Percentiles rank a stretch among this genome's conserved stretches.
These are phyloP conservation scores for Trematosphaeria pertusa DNA, from an alignment of 2,329 filamentous ascomycete species.

Conservation along the genomic window DNA sequence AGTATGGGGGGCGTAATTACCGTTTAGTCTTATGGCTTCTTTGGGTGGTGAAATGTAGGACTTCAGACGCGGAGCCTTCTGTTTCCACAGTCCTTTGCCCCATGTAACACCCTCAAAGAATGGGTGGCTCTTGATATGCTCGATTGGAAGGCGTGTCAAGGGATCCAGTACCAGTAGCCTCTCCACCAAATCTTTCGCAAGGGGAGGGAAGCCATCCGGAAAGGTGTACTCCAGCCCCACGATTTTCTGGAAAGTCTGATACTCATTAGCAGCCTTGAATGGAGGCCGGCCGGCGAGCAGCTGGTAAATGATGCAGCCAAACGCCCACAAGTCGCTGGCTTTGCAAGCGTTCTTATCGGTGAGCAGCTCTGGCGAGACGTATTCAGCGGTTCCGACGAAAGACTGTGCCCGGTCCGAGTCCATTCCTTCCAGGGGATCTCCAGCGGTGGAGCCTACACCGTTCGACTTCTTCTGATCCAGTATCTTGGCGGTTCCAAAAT, in stretches of 20 bases:
- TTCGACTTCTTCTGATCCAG: slow-evolving; percentile 64
- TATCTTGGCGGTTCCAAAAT: slow-evolving; percentile 98
- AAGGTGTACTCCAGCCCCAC: slow-evolving; percentile 94
- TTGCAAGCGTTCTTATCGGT: slow-evolving; percentile 98
- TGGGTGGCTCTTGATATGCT: slow-evolving; percentile 95
- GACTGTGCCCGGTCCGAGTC: slow-evolving; percentile 83
- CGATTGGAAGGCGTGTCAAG: slow-evolving; percentile 80
- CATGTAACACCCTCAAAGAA: slow-evolving; percentile 91
- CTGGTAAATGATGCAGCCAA: slow-evolving; percentile 97
- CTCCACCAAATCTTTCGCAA: slow-evolving; percentile 89
- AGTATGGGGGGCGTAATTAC: slow-evolving; percentile 37
- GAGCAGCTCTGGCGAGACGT: slow-evolving; percentile 95
- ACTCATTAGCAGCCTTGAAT: slow-evolving; percentile 96
- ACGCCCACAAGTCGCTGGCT: slow-evolving; percentile 97
- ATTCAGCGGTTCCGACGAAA: slow-evolving; percentile 97
- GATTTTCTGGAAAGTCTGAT: slow-evolving; percentile 98
- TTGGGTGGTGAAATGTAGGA: slow-evolving; percentile 79
- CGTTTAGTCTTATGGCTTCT: slow-evolving; percentile 65
- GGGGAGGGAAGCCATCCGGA: slow-evolving; percentile 82
- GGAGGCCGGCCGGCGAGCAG: slow-evolving; percentile 93
- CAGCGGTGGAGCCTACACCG: slow-evolving; percentile 45
- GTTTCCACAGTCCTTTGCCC: slow-evolving; percentile 85
- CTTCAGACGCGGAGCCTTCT: slow-evolving; percentile 85
- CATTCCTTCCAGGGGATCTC: slow-evolving; percentile 61
- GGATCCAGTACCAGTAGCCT: slow-evolving; percentile 90